These are phyloP conservation scores for Croton laevigatus DNA, from an alignment of 441 rosid species.

Conservation along the genomic window DNA sequence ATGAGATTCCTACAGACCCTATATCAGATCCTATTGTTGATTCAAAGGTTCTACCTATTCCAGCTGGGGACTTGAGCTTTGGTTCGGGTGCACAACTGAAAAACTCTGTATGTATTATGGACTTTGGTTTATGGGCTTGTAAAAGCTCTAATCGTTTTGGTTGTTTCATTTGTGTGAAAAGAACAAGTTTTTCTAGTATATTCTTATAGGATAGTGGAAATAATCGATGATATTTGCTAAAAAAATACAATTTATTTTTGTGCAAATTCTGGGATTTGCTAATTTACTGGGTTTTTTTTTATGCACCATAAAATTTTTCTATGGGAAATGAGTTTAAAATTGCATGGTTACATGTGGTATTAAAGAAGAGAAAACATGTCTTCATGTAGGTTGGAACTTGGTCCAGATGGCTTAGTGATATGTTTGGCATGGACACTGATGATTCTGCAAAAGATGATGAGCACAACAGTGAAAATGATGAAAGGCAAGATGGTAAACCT, in stretches of 20 bases:
- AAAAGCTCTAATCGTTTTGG: background rate
- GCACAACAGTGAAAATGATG: conserved; percentile 34
- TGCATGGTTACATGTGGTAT: background rate
- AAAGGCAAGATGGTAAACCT: conserved; percentile 24
- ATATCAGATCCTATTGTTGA: conserved; percentile 85
- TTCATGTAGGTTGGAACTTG: conserved; percentile 73
- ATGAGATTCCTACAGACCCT: conserved; percentile 89
- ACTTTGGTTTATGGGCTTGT: background rate
- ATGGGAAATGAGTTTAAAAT: background rate
- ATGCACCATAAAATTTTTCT: background rate
- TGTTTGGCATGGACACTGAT: conserved; percentile 52
- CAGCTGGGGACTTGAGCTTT: conserved; percentile 82
- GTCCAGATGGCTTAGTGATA: conserved; percentile 72
- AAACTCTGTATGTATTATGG: conserved; percentile 71
- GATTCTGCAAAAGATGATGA: conserved; percentile 37
- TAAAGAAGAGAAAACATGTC: conserved; percentile 1
- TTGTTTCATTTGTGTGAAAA: background rate
- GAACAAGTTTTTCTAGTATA: background rate
- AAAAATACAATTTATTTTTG: background rate
- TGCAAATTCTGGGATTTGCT: background rate
- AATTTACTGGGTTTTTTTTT: background rate
- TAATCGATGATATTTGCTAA: background rate
- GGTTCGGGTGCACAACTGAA: conserved; percentile 92
- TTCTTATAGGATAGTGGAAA: background rate
- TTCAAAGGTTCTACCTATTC: conserved; percentile 74